Evolutionary conservation across 352 stramenopile genomes (phyloP), one percentile per base, ranked within the genome.

Genomic region (Globisporangium viniferum): DNA sequence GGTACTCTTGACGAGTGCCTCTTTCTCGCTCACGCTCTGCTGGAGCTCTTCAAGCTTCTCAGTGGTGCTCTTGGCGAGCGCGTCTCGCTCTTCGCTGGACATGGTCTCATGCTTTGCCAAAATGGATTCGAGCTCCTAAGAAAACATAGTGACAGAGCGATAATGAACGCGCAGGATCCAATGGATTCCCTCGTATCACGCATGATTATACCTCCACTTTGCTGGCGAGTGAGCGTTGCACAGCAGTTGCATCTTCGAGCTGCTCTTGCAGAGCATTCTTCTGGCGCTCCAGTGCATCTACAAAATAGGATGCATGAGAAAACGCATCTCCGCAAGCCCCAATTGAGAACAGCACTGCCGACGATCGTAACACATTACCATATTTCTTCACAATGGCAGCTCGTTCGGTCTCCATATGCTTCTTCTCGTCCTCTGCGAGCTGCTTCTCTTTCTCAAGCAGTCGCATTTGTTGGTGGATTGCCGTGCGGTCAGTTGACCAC

Each of bases 381-480:
- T 74, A 48, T 53, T 75, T 79, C 67, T 79, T 84, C 31, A 76
- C 60, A 2, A 76, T 15, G 5, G 60, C 71, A 7, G 33, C 35
- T 0, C 68, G 39, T 0, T 87, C 77, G 9, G 51, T n/a, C 10
- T 73, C 69, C 5, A 44, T 53, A 29, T 68, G 64, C 70, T 59
- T 55, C 31, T 65, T 73, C 62, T 79, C 68, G 5, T 92, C 79
- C 7, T 82, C 67, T 1, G 67, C 35, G 0, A 88, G 59, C 20
- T 86, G 70, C 27, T 79, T 84, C 56, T 89, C 80, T 54, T 89
- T 92, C 58, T 90, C 81, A 1, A 81, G 51, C 12, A 87, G 54
- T 1, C 84, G 70, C 36, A 89, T 59, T 22, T 88, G 81, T 22
- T 89, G 78, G 27, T 87, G 67, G 7, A 90, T 66, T 0, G 60